A percentile compares a stretch with the other conserved stretches of the same genome.
Conservation (phyloP, 1,139 yeast genomes). For the Citeromyces siamensis region DNA sequence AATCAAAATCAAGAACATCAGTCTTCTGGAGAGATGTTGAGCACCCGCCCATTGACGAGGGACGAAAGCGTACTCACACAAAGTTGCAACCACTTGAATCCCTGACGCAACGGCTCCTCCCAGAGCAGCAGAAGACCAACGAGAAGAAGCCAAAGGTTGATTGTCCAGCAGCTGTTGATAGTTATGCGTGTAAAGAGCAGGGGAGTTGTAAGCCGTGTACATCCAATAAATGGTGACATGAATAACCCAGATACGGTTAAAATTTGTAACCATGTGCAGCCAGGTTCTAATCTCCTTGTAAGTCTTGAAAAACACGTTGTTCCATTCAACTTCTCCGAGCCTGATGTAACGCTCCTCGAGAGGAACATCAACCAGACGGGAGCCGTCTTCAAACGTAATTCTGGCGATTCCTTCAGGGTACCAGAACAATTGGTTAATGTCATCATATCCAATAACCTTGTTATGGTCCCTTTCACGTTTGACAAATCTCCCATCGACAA, state of each 20-base stretch:
- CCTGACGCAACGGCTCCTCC: conserved; percentile 84
- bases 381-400: conserved; percentile 82
- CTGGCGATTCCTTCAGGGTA: conserved; percentile 97
- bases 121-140: conserved; percentile 88
- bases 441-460: conserved; percentile 92
- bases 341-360: conserved; percentile 79
- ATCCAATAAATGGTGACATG: conserved; percentile 51
- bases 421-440: conserved; percentile 97
- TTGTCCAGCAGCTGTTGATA: conserved; percentile 37
- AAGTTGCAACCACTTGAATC: conserved; percentile 78
- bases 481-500: conserved; percentile 87
- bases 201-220: conserved; percentile 39
- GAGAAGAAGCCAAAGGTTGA: conserved; percentile 75
- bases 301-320: conserved; percentile 66
- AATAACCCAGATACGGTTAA: conserved; percentile 50
- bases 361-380: conserved; percentile 84
- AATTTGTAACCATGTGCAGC: conserved; percentile 43
- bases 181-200: conserved; percentile 37
- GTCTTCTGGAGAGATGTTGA: conserved; percentile 86
- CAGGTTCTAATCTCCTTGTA: conserved; percentile 46
- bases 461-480: conserved; percentile 97
- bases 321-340: conserved; percentile 91
- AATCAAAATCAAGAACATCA: conserved; percentile 58
- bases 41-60: conserved; percentile 99
- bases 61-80: conserved; percentile 92